Base-by-base conservation (phyloP, 371 early-diverging fungal genomes). In the Apophysomyces trapeziformis region DNA sequence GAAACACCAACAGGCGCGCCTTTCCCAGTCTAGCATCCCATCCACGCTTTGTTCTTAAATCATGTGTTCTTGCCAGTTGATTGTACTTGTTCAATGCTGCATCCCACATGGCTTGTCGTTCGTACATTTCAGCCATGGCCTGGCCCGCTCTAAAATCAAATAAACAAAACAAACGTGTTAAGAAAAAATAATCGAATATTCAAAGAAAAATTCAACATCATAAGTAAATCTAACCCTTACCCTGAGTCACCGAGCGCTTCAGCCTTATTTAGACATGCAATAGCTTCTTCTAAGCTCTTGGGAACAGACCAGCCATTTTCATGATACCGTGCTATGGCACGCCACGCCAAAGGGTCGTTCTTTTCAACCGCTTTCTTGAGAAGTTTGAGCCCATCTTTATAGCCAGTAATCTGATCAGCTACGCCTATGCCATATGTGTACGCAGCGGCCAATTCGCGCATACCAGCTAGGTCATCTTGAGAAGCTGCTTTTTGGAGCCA, bases 251-350 rank as follows among this genome's bases (percentile, higher is more conserved):
- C 75, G 12, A 77, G 38, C 7, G 44, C 37, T 56, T 67, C 69
- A 12, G 75, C 68, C 50, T 74, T 69, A 35, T 39, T 43, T 13
- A 73, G 58, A 63, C 80, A 79, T 0, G 37, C 47, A n/a, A 75
- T 26, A 4, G 75, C 75, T 57, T 70, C 65, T 2, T 61, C 66
- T 6, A 64, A 18, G 41, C 67, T 61, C 4, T 14, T 57, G 35
- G 45, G 36, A 3, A 68, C 69, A 12, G 61, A 39, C 67, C 72
- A 66, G 11, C 67, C 68, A 5, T 71, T 45, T 64, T 78, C 76
- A 46, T 72, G 66, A 41, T 73, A 80, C 7, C 73, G 71, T 4
- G 77, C 70, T 21, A 66, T 57, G n/a, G 65, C 68, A 36, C 60
- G 64, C 67, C 67, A 69, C 2, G 69, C 38, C 36, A 58, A n/a